These are phyloP conservation scores for Crithidia brevicula DNA, from an alignment of 208 protist species.

Conservation along the genomic window DNA sequence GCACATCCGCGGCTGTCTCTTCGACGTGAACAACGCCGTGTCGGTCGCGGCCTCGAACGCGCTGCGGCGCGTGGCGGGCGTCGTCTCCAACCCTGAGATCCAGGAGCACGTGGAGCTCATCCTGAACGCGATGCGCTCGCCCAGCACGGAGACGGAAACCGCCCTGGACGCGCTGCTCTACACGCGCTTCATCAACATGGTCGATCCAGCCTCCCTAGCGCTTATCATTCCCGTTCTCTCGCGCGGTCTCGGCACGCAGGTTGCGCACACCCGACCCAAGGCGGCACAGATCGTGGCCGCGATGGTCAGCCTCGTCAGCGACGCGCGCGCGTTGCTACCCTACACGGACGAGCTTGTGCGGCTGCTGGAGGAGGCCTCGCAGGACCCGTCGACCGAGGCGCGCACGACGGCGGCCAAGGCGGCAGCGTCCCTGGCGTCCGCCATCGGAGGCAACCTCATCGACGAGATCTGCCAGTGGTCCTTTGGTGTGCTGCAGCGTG, in stretches of 20 bases:
- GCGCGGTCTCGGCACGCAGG: constrained; percentile 80
- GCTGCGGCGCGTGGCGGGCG: constrained; percentile 88
- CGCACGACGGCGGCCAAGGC: constrained; percentile 91
- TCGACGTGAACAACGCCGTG: constrained; percentile 92
- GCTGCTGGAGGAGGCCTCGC: constrained; percentile 83
- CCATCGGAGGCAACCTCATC: constrained; percentile 70
- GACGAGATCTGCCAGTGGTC: constrained; percentile 82
- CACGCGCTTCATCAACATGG: constrained; percentile 92
- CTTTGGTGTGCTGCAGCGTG: constrained; percentile 75
- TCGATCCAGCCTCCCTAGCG: constrained; percentile 93
- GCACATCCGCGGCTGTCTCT: constrained; percentile 84
- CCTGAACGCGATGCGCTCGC: constrained; percentile 86
- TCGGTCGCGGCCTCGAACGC: constrained; percentile 78
- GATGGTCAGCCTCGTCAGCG: constrained; percentile 88
- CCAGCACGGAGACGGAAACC: constrained; percentile 87
- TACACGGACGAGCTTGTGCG: constrained; percentile 88
- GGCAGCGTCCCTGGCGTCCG: constrained; percentile 70
- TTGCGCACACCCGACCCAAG: constrained; percentile 81
- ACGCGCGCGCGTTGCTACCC: constrained; percentile 81
- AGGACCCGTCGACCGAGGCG: constrained; percentile 85
- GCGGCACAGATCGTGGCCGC: constrained; percentile 91
- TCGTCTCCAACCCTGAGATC: constrained; percentile 93
- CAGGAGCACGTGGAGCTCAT: constrained; percentile 90
- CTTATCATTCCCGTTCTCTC: constrained; percentile 91
- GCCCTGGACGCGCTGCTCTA: constrained; percentile 94